Conservation (phyloP, 2,329 filamentous ascomycete genomes). For the Leptographium radiaticola region DNA sequence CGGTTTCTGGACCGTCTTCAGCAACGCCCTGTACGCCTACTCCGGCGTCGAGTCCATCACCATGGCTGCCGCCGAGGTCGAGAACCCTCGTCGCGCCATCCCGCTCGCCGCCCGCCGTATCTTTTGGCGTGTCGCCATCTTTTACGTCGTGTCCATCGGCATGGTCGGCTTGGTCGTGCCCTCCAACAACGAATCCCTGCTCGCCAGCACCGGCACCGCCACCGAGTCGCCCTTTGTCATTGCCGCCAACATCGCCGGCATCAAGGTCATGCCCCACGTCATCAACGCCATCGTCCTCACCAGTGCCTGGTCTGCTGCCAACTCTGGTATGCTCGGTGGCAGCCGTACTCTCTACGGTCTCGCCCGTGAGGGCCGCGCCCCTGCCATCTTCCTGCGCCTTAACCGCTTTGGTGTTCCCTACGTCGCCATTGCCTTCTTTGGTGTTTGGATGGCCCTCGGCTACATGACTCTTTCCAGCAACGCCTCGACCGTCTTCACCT, state of each 20-base stretch:
- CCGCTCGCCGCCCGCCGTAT: constrained; percentile 12
- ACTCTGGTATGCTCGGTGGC: constrained; percentile 47
- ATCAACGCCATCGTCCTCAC: constrained; percentile 67
- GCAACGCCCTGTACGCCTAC: constrained; percentile 22
- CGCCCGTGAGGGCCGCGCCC: constrained; percentile 44
- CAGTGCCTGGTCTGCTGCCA: constrained; percentile 56
- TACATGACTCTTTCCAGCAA: constrained; percentile 28
- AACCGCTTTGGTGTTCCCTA: constrained; percentile 41
- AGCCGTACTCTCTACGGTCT: constrained; percentile 46
- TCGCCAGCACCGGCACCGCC: constrained; percentile 18
- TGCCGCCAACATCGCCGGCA: constrained; percentile 54
- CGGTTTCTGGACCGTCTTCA: constrained; percentile 28
- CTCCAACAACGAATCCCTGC: constrained; percentile 18
- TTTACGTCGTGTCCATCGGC: constrained; percentile 18
- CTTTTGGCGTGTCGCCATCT: constrained; percentile 19
- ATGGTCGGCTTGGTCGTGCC: constrained; percentile 17
- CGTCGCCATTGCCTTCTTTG: constrained; percentile 38
- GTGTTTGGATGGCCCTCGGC: constrained; percentile 33
- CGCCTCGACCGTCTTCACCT: constrained; percentile 15
- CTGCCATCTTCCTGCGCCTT: constrained; percentile 40
- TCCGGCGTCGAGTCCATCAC: constrained; percentile 39
- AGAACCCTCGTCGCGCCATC: constrained; percentile 10
- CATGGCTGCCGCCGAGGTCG: constrained; percentile 10
- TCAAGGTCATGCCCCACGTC: constrained; percentile 53
- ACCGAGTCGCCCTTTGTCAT: constrained; percentile 54